Percentiles rank a stretch among this genome's conserved stretches.
Evolutionary conservation across 2,329 filamentous ascomycete genomes (phyloP).

Genomic region (Curvularia hawaiiensis): DNA sequence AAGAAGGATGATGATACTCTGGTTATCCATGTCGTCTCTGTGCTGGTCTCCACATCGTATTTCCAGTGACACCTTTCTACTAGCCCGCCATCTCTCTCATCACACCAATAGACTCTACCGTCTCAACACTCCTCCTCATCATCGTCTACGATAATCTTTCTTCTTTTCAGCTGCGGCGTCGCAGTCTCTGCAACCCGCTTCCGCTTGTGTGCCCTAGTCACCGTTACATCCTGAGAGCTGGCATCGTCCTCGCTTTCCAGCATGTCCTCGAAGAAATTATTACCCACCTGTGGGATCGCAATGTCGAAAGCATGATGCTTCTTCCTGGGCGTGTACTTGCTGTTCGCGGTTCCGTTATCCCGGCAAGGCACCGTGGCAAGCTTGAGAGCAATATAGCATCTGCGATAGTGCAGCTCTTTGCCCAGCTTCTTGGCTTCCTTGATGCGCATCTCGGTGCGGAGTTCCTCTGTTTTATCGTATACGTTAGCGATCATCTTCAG

Average conservation of each 20-base stretch:
- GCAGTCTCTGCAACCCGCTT: not conserved
- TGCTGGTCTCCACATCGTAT: not conserved
- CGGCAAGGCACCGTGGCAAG: conserved; percentile 13
- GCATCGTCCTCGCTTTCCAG: not conserved
- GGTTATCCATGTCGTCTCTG: not conserved
- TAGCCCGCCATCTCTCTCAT: not conserved
- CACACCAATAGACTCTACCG: not conserved
- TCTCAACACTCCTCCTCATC: not conserved
- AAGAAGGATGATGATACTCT: not conserved
- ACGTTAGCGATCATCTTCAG: not conserved
- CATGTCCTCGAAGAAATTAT: conserved; percentile 24
- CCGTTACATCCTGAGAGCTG: not conserved
- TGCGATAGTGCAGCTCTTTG: conserved; percentile 13
- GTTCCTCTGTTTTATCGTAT: not conserved
- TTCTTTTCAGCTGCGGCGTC: not conserved
- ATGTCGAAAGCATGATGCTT: conserved; percentile 17
- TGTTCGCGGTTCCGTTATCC: not conserved
- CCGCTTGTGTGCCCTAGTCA: not conserved
- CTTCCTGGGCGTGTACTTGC: conserved; percentile 1
- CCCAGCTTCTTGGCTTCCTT: not conserved
- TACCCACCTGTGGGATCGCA: conserved; percentile 14
- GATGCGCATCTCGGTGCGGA: not conserved
- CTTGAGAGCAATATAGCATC: conserved; percentile 22
- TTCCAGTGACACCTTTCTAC: not conserved
- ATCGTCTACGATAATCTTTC: not conserved